Percentiles rank a stretch among this genome's conserved stretches.
These are phyloP conservation scores for Alternaria tenuissima DNA, from an alignment of 2,329 filamentous ascomycete species.

Conservation along the genomic window DNA sequence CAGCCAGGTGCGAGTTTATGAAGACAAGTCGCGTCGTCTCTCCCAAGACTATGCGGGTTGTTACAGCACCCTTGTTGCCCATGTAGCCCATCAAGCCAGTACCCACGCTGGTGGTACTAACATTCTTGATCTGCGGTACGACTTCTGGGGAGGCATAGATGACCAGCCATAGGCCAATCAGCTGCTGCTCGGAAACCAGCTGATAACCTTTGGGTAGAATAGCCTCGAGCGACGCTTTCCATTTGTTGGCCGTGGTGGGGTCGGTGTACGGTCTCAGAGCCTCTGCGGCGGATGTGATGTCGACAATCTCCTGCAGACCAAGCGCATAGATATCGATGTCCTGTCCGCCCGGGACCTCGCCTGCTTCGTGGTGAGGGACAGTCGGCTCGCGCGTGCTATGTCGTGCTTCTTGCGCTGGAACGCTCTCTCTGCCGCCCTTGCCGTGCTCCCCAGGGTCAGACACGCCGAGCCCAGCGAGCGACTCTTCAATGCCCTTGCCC, in stretches of 20 bases:
- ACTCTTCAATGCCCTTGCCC: conserved; percentile 73
- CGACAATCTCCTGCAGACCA: conserved; percentile 90
- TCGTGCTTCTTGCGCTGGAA: conserved; percentile 58
- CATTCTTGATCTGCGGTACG: conserved; percentile 75
- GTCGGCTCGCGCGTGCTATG: conserved; percentile 54
- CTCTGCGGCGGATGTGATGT: conserved; percentile 80
- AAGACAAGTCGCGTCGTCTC: conserved; percentile 91
- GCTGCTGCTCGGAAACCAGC: conserved; percentile 80
- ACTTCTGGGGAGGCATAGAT: conserved; percentile 85
- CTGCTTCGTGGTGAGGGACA: conserved; percentile 56
- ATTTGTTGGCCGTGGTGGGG: conserved; percentile 73
- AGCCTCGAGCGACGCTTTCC: conserved; percentile 78
- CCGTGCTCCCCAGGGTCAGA: conserved; percentile 37
- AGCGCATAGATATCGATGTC: conserved; percentile 90
- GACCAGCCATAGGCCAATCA: conserved; percentile 83
- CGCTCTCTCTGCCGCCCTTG: conserved; percentile 53
- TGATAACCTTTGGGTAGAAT: conserved; percentile 80
- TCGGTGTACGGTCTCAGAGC: conserved; percentile 81
- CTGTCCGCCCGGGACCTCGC: conserved; percentile 63
- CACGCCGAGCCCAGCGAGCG: conserved; percentile 63
- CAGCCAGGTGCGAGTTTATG: conserved; percentile 89
- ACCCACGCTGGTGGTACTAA: conserved; percentile 83
- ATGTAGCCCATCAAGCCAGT: conserved; percentile 92
- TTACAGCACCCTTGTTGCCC: conserved; percentile 93
- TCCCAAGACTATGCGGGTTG: conserved; percentile 81